phyloP scores from a whole-genome alignment of 345 rosid genomes.

The Xanthoceras sorbifolium region DNA sequence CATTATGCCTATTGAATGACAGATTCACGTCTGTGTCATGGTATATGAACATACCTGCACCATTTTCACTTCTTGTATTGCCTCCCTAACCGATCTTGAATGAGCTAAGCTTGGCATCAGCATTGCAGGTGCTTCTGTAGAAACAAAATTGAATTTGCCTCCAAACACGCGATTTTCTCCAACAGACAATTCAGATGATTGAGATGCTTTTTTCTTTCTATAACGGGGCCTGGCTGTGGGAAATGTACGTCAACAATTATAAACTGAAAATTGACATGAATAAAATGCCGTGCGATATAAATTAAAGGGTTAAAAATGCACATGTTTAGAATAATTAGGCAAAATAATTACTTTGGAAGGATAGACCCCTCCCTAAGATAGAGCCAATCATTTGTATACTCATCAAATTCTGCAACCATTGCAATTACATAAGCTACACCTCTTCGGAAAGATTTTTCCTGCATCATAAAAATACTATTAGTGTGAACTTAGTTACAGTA shows the following conservation, averaged over 20 bases:
- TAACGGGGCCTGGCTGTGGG: conserved; percentile 68
- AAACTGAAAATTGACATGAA: neutral
- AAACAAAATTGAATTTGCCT: conserved; percentile 34
- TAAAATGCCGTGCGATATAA: neutral
- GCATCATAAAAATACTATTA: conserved; percentile 25
- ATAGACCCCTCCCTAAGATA: conserved; percentile 82
- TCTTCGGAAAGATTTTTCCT: conserved; percentile 79
- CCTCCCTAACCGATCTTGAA: conserved; percentile 72
- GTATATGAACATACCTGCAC: conserved; percentile 59
- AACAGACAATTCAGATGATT: conserved; percentile 51
- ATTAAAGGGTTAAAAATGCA: neutral
- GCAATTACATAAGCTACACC: conserved; percentile 87
- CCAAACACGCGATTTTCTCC: conserved; percentile 38
- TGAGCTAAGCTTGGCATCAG: conserved; percentile 69
- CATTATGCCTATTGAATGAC: neutral
- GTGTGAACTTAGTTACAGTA: neutral
- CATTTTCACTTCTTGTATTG: conserved; percentile 82
- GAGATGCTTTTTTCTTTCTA: conserved; percentile 50
- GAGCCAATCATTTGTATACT: conserved; percentile 87
- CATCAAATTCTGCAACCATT: conserved; percentile 84
- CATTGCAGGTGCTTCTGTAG: conserved; percentile 66
- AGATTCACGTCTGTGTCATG: neutral
- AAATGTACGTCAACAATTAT: conserved; percentile 31
- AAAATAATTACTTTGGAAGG: conserved; percentile 68
- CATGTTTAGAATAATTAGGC: neutral